These are phyloP conservation scores for Hypholoma sublateritium DNA, from an alignment of 768 basidiomycete species.

Conservation along the genomic window DNA sequence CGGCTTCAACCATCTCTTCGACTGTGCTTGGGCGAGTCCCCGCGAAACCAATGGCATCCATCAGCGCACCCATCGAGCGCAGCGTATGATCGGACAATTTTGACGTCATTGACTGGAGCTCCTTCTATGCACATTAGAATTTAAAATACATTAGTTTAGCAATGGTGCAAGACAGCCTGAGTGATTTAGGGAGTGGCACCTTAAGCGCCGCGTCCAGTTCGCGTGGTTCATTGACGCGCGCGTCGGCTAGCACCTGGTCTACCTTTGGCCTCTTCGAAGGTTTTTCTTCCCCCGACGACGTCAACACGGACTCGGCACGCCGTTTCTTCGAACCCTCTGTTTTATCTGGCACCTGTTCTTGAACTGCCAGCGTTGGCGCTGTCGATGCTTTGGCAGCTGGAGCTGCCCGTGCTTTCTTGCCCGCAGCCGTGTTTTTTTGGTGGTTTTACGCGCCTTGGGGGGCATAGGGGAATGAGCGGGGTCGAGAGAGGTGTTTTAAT, in stretches of 20 bases:
- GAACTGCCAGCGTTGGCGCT: background rate
- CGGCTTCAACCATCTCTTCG: background rate
- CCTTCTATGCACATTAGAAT: background rate
- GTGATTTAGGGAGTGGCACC: background rate
- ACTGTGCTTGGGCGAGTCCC: background rate
- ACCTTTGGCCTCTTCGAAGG: background rate
- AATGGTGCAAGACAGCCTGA: too few species aligned
- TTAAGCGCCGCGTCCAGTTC: background rate
- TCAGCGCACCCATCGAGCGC: constrained; percentile 1
- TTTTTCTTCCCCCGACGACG: background rate
- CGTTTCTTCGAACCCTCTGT: background rate
- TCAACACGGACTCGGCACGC: background rate
- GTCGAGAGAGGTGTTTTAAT: background rate
- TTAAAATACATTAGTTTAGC: too few species aligned
- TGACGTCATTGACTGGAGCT: background rate
- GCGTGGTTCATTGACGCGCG: background rate
- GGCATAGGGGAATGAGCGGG: background rate
- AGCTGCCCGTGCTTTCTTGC: background rate
- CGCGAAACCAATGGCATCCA: constrained; percentile 2
- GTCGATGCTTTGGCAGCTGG: background rate
- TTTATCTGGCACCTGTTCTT: background rate
- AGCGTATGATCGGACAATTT: background rate
- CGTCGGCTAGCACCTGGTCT: background rate
- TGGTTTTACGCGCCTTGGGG: background rate
- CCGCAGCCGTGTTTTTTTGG: background rate